phyloP scores from a whole-genome alignment of 23 red algal genomes.

The Gracilariopsis chorda region DNA sequence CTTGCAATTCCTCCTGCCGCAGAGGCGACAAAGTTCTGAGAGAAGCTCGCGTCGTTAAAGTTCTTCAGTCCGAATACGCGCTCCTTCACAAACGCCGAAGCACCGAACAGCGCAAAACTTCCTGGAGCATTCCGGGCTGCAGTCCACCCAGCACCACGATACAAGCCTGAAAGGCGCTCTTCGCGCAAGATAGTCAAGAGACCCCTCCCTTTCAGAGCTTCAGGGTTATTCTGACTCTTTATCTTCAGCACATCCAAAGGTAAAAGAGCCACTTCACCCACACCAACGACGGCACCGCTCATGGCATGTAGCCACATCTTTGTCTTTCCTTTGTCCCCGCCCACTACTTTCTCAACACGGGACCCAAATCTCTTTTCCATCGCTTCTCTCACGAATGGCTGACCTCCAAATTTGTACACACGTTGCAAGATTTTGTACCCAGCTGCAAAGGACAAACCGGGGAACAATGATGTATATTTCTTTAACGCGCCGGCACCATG shows the following conservation, averaged over 20 bases:
- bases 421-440: constrained; percentile 78
- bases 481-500: neutral
- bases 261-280: constrained; percentile 70
- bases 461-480: constrained; percentile 60
- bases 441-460: constrained; percentile 71
- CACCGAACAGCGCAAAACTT: constrained; percentile 69
- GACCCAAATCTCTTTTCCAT: constrained; percentile 16
- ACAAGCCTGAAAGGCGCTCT: constrained; percentile 61
- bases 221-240: constrained; percentile 74
- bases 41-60: constrained; percentile 72
- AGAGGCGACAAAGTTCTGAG: constrained; percentile 64
- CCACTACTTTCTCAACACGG: neutral
- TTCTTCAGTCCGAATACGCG: constrained; percentile 61
- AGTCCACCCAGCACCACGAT: constrained; percentile 79
- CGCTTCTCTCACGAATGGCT: constrained; percentile 56
- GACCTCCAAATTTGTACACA: constrained; percentile 82
- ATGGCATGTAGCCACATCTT: constrained; percentile 66
- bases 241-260: constrained; percentile 85
- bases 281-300: constrained; percentile 53
- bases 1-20: constrained; percentile 64
- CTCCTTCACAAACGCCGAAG: constrained; percentile 72
- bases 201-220: constrained; percentile 58
- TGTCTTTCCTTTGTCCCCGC: constrained; percentile 37
- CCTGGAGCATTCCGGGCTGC: constrained; percentile 75
- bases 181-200: constrained; percentile 44